Conservation (phyloP, 2,329 filamentous ascomycete genomes). For the Aspergillus sergii region DNA sequence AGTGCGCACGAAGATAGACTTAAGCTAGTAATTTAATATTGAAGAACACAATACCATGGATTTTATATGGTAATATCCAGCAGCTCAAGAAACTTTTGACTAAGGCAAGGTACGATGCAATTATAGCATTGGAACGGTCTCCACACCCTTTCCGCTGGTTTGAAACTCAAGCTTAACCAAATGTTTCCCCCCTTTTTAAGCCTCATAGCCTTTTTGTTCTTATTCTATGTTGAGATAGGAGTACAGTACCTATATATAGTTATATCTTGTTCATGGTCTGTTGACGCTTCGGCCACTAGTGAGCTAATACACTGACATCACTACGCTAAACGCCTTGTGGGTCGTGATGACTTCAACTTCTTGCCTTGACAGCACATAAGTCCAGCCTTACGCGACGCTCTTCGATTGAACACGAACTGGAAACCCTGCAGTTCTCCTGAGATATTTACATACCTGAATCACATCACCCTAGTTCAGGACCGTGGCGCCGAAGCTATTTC, state of each 20-base stretch:
- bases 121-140: background rate
- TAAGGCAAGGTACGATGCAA: background rate
- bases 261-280: background rate
- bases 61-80: background rate
- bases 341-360: background rate
- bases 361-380: background rate
- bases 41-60: background rate
- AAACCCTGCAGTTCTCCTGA: background rate
- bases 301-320: background rate
- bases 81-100: background rate
- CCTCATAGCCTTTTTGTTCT: background rate
- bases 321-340: background rate
- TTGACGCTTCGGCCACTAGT: background rate
- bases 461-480: background rate
- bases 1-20: background rate
- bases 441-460: background rate
- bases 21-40: background rate
- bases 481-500: conserved; percentile 30
- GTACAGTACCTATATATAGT: background rate
- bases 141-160: background rate
- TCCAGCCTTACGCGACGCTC: background rate
- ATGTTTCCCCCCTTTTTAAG: background rate
- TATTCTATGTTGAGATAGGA: background rate
- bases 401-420: background rate
- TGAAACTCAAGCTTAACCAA: background rate